Base-by-base conservation (phyloP, 169 alveolate genomes). In the Cryptosporidium parvum region DNA sequence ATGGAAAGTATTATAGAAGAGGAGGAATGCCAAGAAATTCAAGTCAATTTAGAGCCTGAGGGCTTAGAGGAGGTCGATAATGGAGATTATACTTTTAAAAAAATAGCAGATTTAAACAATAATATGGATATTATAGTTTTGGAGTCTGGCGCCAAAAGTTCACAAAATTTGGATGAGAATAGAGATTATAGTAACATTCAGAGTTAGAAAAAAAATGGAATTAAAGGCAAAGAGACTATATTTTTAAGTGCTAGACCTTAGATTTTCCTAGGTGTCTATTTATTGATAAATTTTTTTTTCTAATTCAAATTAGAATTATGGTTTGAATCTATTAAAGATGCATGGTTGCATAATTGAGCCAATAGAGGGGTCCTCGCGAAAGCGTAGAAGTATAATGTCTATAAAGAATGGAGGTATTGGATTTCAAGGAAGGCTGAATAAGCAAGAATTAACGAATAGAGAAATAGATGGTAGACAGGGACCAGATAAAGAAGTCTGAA, bases 311-410 rank as follows among this genome's bases (percentile, higher is more conserved):
- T 48, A 16, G 14, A 56, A 10, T 9, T 1, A n/a, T 56, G 35
- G 16, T 26, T 23, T 26, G 37, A 56, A 56, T 56, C 67, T 56
- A 56, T 16, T 56, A 56, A 56, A 56, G 67, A 26, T 56, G 67
- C 67, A 56, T 56, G 67, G 37, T 3, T 56, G 67, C 67, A 56
- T 5, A 26, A 26, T 26, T 26, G 67, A 23, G 37, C 67, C 67
- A 56, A 56, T 4, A 0, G 67, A 56, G 67, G 67, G 67, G 67
- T 56, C 37, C 67, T 56, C 67, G 67, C 35, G 35, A 56, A 56
- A 56, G 67, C 18, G 67, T 56, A 56, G 67, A 56, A 56, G 67
- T 56, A 56, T 56, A 23, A 26, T 56, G 67, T 56, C 67, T 56
- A 56, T 56, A 21, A 26, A 26, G 8, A 2, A 23, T 56, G 37